phyloP scores from a whole-genome alignment of 2,329 filamentous ascomycete genomes.

The Coniochaeta pulveracea region DNA sequence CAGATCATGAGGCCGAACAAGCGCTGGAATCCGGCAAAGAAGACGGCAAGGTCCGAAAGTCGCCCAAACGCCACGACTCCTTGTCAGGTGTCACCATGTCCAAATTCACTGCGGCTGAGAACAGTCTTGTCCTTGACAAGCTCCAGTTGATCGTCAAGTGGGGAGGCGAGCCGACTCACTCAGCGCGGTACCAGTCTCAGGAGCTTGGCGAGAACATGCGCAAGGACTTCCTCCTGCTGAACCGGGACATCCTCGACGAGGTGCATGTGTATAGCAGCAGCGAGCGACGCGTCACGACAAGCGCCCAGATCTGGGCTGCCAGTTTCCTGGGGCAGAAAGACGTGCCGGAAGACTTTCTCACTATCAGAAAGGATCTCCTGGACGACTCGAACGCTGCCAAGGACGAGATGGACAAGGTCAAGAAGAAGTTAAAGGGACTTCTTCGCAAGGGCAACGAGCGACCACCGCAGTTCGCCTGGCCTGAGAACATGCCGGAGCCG shows the following conservation, averaged over 20 bases:
- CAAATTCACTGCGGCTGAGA: conserved; percentile 84
- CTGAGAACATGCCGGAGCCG: conserved; percentile 85
- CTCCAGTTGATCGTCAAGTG: conserved; percentile 97
- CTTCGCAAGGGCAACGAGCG: conserved; percentile 87
- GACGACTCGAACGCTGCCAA: conserved; percentile 98
- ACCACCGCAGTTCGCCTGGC: conserved; percentile 96
- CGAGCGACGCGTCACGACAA: conserved; percentile 86
- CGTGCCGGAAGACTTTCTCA: conserved; percentile 74
- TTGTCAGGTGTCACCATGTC: conserved; percentile 86
- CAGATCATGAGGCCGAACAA: not conserved
- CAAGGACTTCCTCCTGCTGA: conserved; percentile 87
- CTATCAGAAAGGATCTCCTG: conserved; percentile 83
- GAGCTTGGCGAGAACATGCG: conserved; percentile 94
- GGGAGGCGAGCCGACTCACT: conserved; percentile 97
- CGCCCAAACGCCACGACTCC: conserved; percentile 63
- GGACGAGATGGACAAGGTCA: conserved; percentile 98
- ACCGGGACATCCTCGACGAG: conserved; percentile 82
- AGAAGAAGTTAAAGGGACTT: conserved; percentile 95
- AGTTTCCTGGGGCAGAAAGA: conserved; percentile 84
- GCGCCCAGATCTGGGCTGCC: conserved; percentile 89
- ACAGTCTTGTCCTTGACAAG: conserved; percentile 89
- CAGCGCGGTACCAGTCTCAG: conserved; percentile 88
- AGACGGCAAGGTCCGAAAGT: conserved; percentile 4
- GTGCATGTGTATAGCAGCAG: conserved; percentile 94
- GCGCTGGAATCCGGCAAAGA: conserved; percentile 5